phyloP scores from a whole-genome alignment of 1,284 basidiomycete genomes.

The Peniophora sp. region DNA sequence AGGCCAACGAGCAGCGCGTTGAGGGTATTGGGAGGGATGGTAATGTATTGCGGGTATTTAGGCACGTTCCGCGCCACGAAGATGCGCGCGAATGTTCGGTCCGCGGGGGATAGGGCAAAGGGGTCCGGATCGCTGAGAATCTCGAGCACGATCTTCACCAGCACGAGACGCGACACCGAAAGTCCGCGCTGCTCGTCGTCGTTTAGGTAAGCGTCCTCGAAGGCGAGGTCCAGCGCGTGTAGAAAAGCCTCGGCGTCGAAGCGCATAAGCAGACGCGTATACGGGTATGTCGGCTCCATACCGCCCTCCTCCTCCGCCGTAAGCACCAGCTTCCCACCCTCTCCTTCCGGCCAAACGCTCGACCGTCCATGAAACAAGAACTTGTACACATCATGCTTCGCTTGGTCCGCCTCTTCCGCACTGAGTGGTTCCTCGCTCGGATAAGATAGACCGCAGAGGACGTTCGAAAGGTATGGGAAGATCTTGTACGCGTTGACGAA shows the following conservation, averaged over 20 bases:
- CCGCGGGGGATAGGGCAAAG: conserved; percentile 47
- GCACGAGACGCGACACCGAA: conserved; percentile 66
- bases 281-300: conserved; percentile 80
- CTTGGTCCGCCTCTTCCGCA: conserved; percentile 53
- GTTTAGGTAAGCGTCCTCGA: conserved; percentile 90
- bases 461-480: conserved; percentile 84
- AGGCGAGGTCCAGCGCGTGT: conserved; percentile 89
- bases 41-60: conserved; percentile 90
- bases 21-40: conserved; percentile 56
- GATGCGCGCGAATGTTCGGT: conserved; percentile 84
- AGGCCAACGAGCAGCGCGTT: conserved; percentile 77
- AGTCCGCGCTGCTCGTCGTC: conserved; percentile 47
- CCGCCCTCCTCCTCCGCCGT: conserved; percentile 68
- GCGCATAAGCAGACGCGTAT: conserved; percentile 74
- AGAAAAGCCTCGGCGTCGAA: conserved; percentile 96
- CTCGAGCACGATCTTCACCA: conserved; percentile 84
- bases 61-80: conserved; percentile 96
- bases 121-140: conserved; percentile 41
- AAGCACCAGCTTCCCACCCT: conserved; percentile 64
- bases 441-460: conserved; percentile 82
- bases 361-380: conserved; percentile 85
- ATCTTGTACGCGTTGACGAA: conserved; percentile 85
- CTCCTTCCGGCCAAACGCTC: conserved; percentile 68
- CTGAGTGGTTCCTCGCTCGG: conserved; percentile 75
- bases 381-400: conserved; percentile 66